Evolutionary conservation across 2,329 filamentous ascomycete genomes (phyloP).

Genomic region (Penicillium sp.): DNA sequence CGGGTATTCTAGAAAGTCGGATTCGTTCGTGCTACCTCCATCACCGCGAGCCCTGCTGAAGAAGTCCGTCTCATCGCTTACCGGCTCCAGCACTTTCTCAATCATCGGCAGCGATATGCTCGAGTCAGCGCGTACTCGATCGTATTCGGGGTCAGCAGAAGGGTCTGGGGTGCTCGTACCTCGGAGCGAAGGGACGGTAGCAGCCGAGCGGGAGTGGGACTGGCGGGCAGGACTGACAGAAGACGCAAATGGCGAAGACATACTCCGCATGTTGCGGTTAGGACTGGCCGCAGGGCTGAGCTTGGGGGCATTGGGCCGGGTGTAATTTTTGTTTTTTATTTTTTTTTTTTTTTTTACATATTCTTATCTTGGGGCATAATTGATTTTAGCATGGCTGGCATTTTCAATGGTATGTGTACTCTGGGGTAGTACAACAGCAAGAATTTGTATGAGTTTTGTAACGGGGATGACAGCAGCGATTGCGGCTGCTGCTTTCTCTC

Average conservation of each 20-base stretch:
- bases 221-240: slow-evolving; percentile 67
- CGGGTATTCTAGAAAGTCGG: slow-evolving; percentile 20
- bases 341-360: slow-evolving; percentile 1
- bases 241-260: slow-evolving; percentile 66
- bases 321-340: slow-evolving; percentile 24
- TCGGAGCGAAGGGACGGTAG: slow-evolving; percentile 30
- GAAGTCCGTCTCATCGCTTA: slow-evolving; percentile 62
- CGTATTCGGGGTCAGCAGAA: slow-evolving; percentile 54
- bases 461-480: background rate
- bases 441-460: background rate
- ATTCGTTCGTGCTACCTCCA: slow-evolving; percentile 40
- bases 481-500: background rate
- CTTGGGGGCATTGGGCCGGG: slow-evolving; percentile 38
- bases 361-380: background rate
- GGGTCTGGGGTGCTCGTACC: slow-evolving; percentile 57
- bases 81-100: slow-evolving; percentile 66
- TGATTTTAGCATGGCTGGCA: background rate
- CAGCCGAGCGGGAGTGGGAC: slow-evolving; percentile 69
- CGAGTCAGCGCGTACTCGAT: slow-evolving; percentile 48
- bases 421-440: background rate
- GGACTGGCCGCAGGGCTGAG: slow-evolving; percentile 69
- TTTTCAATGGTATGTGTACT: background rate
- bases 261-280: slow-evolving; percentile 74
- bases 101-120: slow-evolving; percentile 77
- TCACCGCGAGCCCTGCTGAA: slow-evolving; percentile 71